Percentiles rank a stretch among this genome's conserved stretches.
These are phyloP conservation scores for Lentinula sp. DNA, from an alignment of 768 basidiomycete species.

Conservation along the genomic window DNA sequence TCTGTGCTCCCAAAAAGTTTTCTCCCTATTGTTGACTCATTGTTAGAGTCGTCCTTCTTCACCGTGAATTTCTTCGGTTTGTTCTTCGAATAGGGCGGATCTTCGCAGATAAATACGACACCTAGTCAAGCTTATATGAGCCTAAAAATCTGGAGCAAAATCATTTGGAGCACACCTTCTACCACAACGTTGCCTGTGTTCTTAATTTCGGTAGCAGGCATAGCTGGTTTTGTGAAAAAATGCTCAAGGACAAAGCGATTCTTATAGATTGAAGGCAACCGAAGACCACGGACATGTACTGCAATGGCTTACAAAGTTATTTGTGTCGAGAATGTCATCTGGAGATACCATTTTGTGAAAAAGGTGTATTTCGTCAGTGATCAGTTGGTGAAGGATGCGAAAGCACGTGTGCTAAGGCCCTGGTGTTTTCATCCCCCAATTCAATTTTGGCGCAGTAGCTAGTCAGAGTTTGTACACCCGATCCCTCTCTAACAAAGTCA, in stretches of 20 bases:
- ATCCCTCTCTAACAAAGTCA: too few relatives aligned
- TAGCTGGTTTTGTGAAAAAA: background rate
- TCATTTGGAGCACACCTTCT: background rate
- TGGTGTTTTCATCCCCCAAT: too few relatives aligned
- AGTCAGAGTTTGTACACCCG: too few relatives aligned
- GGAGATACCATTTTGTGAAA: too few relatives aligned
- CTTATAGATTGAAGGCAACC: background rate
- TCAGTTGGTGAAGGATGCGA: too few relatives aligned
- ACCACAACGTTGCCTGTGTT: background rate
- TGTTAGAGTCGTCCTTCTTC: background rate
- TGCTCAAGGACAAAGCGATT: background rate
- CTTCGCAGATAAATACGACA: constrained; percentile 9
- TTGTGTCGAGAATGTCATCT: too few relatives aligned
- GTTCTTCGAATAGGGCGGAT: background rate
- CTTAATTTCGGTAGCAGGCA: background rate
- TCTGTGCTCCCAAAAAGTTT: constrained; percentile 2
- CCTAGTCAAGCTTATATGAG: background rate
- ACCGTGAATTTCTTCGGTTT: constrained; percentile 4
- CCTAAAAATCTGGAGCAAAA: background rate
- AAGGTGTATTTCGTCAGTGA: too few relatives aligned
- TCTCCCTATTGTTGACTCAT: constrained; percentile 1
- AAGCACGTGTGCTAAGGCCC: too few relatives aligned
- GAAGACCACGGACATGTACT: too few relatives aligned
- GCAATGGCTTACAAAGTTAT: too few relatives aligned
- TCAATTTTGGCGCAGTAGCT: too few relatives aligned